Evolutionary conservation across 73 alveolate species (phyloP).

Genomic region (Paramecium bursaria): DNA sequence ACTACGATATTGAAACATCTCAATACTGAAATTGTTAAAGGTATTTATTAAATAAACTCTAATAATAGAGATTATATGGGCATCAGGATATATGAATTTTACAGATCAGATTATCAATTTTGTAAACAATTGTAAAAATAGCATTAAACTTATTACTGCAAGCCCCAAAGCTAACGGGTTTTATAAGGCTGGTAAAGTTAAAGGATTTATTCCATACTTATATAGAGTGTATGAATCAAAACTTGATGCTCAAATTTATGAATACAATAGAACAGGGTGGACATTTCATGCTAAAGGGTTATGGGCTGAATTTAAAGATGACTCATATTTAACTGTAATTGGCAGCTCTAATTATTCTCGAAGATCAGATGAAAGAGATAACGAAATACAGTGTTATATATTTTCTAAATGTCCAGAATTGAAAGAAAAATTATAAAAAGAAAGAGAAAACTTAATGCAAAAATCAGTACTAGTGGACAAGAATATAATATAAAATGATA

Average conservation of each 20-base stretch:
- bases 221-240: constrained; percentile 16
- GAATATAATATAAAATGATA: too few species aligned
- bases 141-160: constrained; percentile 35
- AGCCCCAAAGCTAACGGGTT: constrained; percentile 47
- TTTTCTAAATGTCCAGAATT: constrained; percentile 37
- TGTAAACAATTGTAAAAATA: constrained; percentile 1
- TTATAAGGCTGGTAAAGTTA: constrained; percentile 48
- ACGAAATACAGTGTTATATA: constrained; percentile 35
- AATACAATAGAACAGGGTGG: constrained; percentile 33
- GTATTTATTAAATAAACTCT: neutral
- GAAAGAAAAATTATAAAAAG: constrained; percentile 24
- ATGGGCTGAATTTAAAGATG: constrained; percentile 45
- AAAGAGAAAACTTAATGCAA: too few species aligned
- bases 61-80: constrained; percentile 43
- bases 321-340: constrained; percentile 6
- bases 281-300: constrained; percentile 53
- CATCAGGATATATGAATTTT: constrained; percentile 59
- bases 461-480: too few species aligned
- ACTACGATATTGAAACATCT: neutral
- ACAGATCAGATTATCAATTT: neutral
- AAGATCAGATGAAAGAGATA: constrained; percentile 53
- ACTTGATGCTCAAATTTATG: constrained; percentile 14
- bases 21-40: neutral
- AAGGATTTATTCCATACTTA: constrained; percentile 7
- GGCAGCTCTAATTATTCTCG: constrained; percentile 56